Evolutionary conservation across 495 filamentous ascomycete genomes (phyloP), one percentile per base, ranked within the genome.

Genomic region (Penicillium goetzii): DNA sequence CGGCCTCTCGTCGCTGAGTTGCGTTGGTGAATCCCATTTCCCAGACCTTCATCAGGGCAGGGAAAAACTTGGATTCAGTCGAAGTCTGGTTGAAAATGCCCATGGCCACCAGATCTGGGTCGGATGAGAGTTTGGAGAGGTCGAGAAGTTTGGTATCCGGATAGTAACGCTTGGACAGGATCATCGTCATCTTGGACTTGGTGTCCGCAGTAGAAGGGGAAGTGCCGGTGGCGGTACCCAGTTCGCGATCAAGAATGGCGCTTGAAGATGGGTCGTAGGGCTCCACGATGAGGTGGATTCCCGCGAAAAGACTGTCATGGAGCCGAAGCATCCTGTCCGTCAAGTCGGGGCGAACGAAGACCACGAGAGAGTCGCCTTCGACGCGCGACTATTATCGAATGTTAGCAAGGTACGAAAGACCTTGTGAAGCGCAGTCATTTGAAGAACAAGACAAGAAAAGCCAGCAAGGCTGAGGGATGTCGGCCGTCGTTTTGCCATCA

Each of bases 1-100:
- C 84, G 5, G 88, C 87, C 30, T 92, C 86, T 28, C 85, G 83
- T 71, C 92, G 91, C 33, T 87, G 82, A 19, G 88, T 76, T 5
- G 83, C 54, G 30, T 77, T 86, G 62, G 84, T 84, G 77, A 95
- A 95, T 30, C 86, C 80, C 66, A 84, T 76, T 34, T 91, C 88
- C 72, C 89, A 90, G 36, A 97, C 83, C 59, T 85, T 87, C 89
- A 97, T 92, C 33, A 97, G 79, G 3, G 89, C 93, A 40, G 90
- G 90, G 77, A 97, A 97, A 61, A 97, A 88, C 71, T 97, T 98
- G 52, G 88, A 86, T 30, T 89, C 86, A n/a, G 86, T 88, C 2
- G 87, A 85, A 30, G 80, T 83, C 50, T 79, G 83, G 61, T 86
- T 81, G 76, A 97, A 96, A 38, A 93, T 87, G 25, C 92, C 91